Evolutionary conservation across 2,329 filamentous ascomycete genomes (phyloP).

Genomic region (Colletotrichum noveboracense): DNA sequence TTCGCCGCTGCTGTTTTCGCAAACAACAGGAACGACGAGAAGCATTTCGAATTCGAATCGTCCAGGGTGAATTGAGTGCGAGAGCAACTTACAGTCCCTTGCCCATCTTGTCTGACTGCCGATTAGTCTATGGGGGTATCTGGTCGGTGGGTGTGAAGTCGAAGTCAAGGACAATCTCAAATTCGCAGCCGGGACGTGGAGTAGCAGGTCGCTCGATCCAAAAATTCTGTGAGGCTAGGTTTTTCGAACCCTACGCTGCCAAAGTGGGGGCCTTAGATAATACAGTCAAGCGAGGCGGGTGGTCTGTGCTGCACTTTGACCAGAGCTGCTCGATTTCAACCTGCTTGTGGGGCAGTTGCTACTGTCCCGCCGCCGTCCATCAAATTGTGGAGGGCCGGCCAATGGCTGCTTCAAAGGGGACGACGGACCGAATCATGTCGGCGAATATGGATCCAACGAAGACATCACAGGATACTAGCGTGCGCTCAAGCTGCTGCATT

Average conservation of each 20-base stretch:
- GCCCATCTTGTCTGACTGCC: conserved; percentile 59
- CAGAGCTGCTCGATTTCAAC: not conserved
- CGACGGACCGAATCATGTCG: not conserved
- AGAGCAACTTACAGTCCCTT: conserved; percentile 62
- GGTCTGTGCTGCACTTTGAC: not conserved
- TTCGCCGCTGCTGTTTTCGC: not conserved
- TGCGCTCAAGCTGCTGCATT: not conserved
- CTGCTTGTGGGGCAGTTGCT: not conserved
- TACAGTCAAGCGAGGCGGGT: conserved; percentile 6
- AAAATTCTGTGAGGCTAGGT: conserved; percentile 8
- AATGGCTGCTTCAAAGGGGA: not conserved
- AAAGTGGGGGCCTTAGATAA: conserved; percentile 9
- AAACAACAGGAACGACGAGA: not conserved
- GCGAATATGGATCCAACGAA: not conserved
- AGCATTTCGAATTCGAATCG: not conserved
- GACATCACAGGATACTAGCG: not conserved
- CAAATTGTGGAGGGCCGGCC: not conserved
- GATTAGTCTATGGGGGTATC: conserved; percentile 22
- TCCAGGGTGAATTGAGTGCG: not conserved
- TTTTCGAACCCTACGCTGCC: conserved; percentile 9
- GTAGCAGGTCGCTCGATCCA: not conserved
- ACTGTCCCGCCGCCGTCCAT: not conserved
- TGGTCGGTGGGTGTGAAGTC: conserved; percentile 21
- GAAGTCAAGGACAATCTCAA: not conserved
- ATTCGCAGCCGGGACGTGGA: not conserved